Conservation (phyloP, 2,329 filamentous ascomycete species). For the Fusarium nanum region DNA sequence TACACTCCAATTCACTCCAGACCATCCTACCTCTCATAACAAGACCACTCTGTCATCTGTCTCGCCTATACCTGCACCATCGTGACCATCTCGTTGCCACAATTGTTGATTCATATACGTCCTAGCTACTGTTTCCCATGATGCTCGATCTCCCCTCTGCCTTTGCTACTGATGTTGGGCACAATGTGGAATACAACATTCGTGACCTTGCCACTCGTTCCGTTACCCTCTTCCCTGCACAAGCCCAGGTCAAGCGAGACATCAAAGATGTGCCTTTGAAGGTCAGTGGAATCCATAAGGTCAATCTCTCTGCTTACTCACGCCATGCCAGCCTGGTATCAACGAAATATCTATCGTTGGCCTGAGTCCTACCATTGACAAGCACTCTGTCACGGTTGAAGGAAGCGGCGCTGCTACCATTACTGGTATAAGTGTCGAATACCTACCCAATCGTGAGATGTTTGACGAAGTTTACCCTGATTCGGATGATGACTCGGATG, state of each 20-base stretch:
- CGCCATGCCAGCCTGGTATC: constrained; percentile 57
- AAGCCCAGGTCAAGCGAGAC: constrained; percentile 70
- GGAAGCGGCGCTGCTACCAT: constrained; percentile 67
- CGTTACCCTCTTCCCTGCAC: constrained; percentile 71
- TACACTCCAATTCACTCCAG: not conserved
- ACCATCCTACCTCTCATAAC: not conserved
- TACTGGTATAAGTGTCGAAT: constrained; percentile 70
- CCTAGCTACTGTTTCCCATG: not conserved
- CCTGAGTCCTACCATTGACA: constrained; percentile 65
- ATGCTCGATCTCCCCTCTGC: not conserved
- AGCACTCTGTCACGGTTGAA: constrained; percentile 71
- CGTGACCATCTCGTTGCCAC: not conserved
- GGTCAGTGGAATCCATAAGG: constrained; percentile 25
- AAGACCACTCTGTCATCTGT: not conserved
- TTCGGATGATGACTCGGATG: constrained; percentile 49
- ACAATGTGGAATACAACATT: constrained; percentile 64
- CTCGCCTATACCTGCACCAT: not conserved
- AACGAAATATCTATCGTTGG: constrained; percentile 70
- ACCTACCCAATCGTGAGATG: constrained; percentile 65
- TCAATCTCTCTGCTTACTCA: not conserved
- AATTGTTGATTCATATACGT: not conserved
- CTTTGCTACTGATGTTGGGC: constrained; percentile 53
- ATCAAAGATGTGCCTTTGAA: constrained; percentile 62
- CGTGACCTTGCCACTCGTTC: constrained; percentile 68
- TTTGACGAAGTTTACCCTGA: constrained; percentile 67